Evolutionary conservation across 805 yeast genomes (phyloP), one percentile per base, ranked within the genome.

Genomic region (Metschnikowia matae): DNA sequence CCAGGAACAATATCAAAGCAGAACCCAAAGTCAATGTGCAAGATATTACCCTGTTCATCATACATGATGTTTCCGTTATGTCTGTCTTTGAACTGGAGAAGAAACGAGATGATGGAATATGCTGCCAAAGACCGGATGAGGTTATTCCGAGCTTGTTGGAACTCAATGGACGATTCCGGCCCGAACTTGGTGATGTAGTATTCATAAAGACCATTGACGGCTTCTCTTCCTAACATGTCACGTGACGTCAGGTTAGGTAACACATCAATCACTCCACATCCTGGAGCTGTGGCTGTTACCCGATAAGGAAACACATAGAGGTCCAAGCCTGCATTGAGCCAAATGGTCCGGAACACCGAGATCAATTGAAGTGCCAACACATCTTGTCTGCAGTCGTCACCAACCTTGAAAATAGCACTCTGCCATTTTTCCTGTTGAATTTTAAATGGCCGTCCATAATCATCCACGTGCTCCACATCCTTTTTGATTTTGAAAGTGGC

Each of bases 1-100:
- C 99, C 99, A 8, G 99, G 99, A 33, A 89, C 97, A 67, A 94
- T 94, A 71, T 94, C 99, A 66, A 94, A 95, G 62, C 97, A 91
- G 78, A 94, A 94, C 3, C 99, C 99, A 72, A 94, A 94, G 71
- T 94, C 99, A 68, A 95, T 89, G 68, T 94, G 99, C 54, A 95
- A 73, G 54, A 95, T 82, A 65, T 94, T 97, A 4, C 99, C 99
- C 61, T 88, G 86, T 53, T 85, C 89, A 64, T 94, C 99, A 63
- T 94, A 89, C 88, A 94, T 85, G 55, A 94, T 92, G 67, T 94
- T 94, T 67, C 99, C 99, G 70, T 94, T 94, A 69, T 94, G 99
- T 63, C 99, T 82, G 71, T 94, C 99, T 64, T 95, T 95, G 71
- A 94, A 89, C 63, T 92, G 98, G 48, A 94, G 77, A 48, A 94